Percentiles rank a stretch among this genome's conserved stretches.
Evolutionary conservation across 2,329 filamentous ascomycete species (phyloP).

Genomic region (Capronia coronata): DNA sequence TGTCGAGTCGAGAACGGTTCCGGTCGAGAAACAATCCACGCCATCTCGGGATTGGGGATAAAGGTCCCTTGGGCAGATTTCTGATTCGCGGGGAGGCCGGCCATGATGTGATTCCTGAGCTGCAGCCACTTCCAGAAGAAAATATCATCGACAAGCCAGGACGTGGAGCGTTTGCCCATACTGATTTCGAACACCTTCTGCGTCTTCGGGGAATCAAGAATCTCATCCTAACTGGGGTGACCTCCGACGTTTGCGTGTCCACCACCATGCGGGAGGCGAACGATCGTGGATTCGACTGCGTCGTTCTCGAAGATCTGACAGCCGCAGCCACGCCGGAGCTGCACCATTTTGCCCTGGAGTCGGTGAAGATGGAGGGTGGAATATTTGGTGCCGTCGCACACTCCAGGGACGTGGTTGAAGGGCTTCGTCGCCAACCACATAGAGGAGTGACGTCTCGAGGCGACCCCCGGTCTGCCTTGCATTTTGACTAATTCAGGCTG

Average conservation of each 20-base stretch:
- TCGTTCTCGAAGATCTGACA: slow-evolving; percentile 47
- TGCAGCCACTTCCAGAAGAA: slow-evolving; percentile 45
- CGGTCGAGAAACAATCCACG: slow-evolving; percentile 49
- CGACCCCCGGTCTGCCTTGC: too few relatives aligned
- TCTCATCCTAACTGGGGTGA: slow-evolving; percentile 49
- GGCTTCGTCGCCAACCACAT: not conserved
- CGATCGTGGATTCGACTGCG: slow-evolving; percentile 50
- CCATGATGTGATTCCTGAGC: slow-evolving; percentile 52
- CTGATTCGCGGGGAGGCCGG: slow-evolving; percentile 53
- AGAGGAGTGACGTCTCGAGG: not conserved
- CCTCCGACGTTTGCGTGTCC: slow-evolving; percentile 51
- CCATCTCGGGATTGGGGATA: slow-evolving; percentile 47
- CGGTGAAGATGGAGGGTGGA: slow-evolving; percentile 43
- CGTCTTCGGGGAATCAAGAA: slow-evolving; percentile 48
- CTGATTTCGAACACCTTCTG: slow-evolving; percentile 49
- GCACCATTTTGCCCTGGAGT: slow-evolving; percentile 39
- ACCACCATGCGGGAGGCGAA: slow-evolving; percentile 52
- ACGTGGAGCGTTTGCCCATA: slow-evolving; percentile 48
- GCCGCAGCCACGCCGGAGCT: slow-evolving; percentile 39
- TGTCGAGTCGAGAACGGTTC: slow-evolving; percentile 49
- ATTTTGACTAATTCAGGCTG: too few relatives aligned
- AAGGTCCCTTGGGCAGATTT: slow-evolving; percentile 52
- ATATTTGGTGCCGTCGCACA: slow-evolving; percentile 40
- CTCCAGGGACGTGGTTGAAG: slow-evolving; percentile 36
- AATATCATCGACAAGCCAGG: slow-evolving; percentile 52